Evolutionary conservation across 2,329 filamentous ascomycete genomes (phyloP), one percentile per base, ranked within the genome.

Genomic region (Alternaria viburni): DNA sequence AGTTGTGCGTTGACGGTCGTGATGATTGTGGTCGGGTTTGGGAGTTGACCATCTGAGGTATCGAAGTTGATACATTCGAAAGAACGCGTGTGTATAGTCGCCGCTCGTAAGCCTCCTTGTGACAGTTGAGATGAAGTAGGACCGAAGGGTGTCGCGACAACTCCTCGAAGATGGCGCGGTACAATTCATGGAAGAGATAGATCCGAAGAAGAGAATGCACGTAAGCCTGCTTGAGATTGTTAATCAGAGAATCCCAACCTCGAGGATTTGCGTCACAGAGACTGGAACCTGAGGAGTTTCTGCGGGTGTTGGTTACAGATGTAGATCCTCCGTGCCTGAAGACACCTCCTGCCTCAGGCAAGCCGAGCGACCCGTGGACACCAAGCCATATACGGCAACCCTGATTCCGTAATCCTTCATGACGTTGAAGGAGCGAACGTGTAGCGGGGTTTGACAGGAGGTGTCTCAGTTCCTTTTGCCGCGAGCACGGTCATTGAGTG

Each of bases 401-500:
- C 51, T 55, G 44, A 55, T 62, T 59, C 56, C 54, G 44, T 59
- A 62, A 62, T 28, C 49, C 2, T 17, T 26, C n/a, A 28, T 12
- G 54, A 54, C 41, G 54, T 19, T 43, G 26, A 17, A 19, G 26
- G 36, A 32, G 44, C 44, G 45, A 61, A 62, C 51, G 55, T 56
- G 50, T 62, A 59, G 55, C 23, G 47, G 17, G 47, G 47, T 47
- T 54, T 54, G 59, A 59, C 52, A 51, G 62, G 58, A 56, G 45
- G 41, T 67, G 52, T 62, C 59, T 56, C 60, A 67, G 46, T 36
- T 65, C 61, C 60, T 57, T 57, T 60, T 67, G 64, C 59, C 64
- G 57, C 43, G 32, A 51, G 60, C 51, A 52, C 47, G 47, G 49
- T 56, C 36, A 50, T 57, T 47, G 46, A 46, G 47, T 46, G 49